Conservation (phyloP, 441 rosid species). For the Gossypium lobatum region DNA sequence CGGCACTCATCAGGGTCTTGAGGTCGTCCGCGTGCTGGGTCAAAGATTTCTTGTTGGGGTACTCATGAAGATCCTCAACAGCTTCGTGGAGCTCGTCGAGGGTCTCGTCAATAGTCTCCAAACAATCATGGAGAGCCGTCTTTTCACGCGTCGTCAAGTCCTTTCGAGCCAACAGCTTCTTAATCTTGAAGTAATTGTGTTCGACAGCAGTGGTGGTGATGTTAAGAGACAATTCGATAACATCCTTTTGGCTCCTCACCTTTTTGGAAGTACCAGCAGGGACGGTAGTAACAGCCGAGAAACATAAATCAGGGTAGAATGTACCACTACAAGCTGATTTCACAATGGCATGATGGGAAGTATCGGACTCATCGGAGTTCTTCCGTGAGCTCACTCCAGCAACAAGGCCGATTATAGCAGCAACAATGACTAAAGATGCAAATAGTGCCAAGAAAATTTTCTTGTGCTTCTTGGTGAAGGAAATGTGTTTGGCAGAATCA, state of each 20-base stretch:
- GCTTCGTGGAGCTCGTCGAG: constrained; percentile 61
- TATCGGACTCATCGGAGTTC: constrained; percentile 5
- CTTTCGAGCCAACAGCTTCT: constrained; percentile 33
- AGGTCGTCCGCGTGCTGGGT: constrained; percentile 54
- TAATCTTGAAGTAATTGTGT: constrained; percentile 45
- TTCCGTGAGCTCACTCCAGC: constrained; percentile 38
- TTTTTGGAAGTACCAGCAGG: constrained; percentile 23
- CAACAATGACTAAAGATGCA: constrained; percentile 26
- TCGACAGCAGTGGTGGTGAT: constrained; percentile 44
- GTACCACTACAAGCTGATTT: constrained; percentile 55
- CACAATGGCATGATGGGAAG: constrained; percentile 35
- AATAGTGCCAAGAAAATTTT: constrained; percentile 30
- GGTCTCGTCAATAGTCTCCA: constrained; percentile 67
- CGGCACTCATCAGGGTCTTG: constrained; percentile 65
- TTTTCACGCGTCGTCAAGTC: constrained; percentile 33
- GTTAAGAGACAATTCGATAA: constrained; percentile 52
- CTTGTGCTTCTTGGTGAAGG: constrained; percentile 29
- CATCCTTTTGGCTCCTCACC: constrained; percentile 46
- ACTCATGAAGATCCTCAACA: constrained; percentile 42
- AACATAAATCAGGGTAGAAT: constrained; percentile 51
- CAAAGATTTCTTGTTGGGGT: constrained; percentile 52
- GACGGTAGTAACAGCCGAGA: constrained; percentile 37
- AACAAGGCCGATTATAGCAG: constrained; percentile 34
- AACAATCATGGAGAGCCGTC: constrained; percentile 70
- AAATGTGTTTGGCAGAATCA: constrained; percentile 10